Percentiles rank a stretch among this genome's conserved stretches.
These are phyloP conservation scores for Triticum timopheevii DNA, from an alignment of 176 grass and related monocot species.

Conservation along the genomic window DNA sequence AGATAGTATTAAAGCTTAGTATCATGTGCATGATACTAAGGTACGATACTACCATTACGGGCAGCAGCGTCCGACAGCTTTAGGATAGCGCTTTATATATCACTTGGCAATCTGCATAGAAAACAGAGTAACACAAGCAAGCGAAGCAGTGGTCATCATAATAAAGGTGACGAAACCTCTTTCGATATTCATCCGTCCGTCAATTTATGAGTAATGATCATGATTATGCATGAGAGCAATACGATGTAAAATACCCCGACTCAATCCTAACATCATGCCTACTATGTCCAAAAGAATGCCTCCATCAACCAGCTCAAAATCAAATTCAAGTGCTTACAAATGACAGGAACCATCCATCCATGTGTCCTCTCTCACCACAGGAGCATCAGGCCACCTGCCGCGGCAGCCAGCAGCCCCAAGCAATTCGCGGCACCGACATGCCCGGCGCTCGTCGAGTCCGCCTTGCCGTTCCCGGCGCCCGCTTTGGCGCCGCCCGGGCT, in stretches of 20 bases:
- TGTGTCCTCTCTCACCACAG: constrained; percentile 16
- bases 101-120: no score
- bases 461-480: constrained; percentile 19
- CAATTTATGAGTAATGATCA: constrained; percentile 27
- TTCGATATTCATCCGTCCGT: constrained; percentile 8
- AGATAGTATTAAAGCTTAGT: no score
- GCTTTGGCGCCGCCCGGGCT: constrained; percentile 24
- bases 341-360: neutral
- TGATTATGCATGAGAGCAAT: constrained; percentile 22
- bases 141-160: neutral
- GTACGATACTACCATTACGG: no score
- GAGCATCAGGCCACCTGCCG: constrained; percentile 38
- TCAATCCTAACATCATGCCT: constrained; percentile 41
- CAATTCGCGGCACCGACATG: neutral
- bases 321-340: constrained; percentile 32
- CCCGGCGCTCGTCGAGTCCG: constrained; percentile 22
- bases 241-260: constrained; percentile 21
- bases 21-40: no score
- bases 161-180: neutral
- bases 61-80: no score
- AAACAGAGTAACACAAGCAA: neutral
- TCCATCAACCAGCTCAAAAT: constrained; percentile 32
- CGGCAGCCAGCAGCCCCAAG: constrained; percentile 24
- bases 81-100: no score
- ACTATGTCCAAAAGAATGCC: constrained; percentile 68